These are phyloP conservation scores for Aspergillus bombycis DNA, from an alignment of 2,329 filamentous ascomycete species.

Conservation along the genomic window DNA sequence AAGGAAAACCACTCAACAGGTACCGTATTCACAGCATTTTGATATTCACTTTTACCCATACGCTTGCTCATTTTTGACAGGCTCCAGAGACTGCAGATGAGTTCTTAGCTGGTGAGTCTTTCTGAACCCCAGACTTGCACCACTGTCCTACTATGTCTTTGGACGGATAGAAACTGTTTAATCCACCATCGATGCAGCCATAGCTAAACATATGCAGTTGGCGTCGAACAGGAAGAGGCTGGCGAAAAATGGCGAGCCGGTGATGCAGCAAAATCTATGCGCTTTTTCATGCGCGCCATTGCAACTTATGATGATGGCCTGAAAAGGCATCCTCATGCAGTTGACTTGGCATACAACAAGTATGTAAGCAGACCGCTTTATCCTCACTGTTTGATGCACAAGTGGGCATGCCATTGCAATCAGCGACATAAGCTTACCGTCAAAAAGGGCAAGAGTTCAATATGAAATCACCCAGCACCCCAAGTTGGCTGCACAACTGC, in stretches of 20 bases:
- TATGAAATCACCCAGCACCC: constrained; percentile 71
- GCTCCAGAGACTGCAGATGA: constrained; percentile 67
- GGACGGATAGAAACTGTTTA: neutral
- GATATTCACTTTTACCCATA: neutral
- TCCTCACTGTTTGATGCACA: neutral
- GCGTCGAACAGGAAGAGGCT: constrained; percentile 70
- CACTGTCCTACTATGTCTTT: neutral
- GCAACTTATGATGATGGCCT: constrained; percentile 68
- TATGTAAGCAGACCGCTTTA: constrained; percentile 40
- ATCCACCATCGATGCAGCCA: neutral
- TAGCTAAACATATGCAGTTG: constrained; percentile 44
- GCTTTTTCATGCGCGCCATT: constrained; percentile 64
- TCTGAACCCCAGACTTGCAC: neutral
- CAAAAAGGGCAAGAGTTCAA: constrained; percentile 65
- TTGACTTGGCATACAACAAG: constrained; percentile 78
- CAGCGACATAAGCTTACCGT: constrained; percentile 15
- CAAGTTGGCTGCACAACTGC: constrained; percentile 62
- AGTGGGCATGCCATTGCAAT: neutral
- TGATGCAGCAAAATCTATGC: constrained; percentile 66
- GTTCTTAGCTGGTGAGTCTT: constrained; percentile 60
- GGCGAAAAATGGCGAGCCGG: constrained; percentile 76
- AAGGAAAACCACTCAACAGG: constrained; percentile 47
- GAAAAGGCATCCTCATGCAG: constrained; percentile 60
- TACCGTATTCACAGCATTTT: constrained; percentile 19
- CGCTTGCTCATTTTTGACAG: constrained; percentile 34